Evolutionary conservation across 345 rosid genomes (phyloP).

Genomic region (Rubroshorea leprosula): DNA sequence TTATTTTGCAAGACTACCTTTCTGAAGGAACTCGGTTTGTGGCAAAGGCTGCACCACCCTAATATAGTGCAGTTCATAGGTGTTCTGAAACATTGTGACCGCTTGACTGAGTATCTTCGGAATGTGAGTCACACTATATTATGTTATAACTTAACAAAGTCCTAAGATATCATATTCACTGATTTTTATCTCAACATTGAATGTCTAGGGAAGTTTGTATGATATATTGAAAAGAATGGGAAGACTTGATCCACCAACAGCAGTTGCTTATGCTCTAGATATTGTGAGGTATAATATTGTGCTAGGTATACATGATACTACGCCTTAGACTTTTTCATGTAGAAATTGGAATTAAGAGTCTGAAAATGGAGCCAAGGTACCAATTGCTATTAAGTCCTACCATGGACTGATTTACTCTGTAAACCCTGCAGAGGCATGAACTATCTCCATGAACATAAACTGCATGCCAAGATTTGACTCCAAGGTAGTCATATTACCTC

Average conservation of each 20-base stretch:
- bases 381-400: neutral
- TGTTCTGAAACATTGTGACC: constrained; percentile 48
- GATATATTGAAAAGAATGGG: constrained; percentile 52
- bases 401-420: neutral
- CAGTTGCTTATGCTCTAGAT: constrained; percentile 55
- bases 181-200: constrained; percentile 12
- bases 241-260: constrained; percentile 41
- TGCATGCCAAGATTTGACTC: constrained; percentile 61
- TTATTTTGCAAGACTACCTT: constrained; percentile 33
- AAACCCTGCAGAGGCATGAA: constrained; percentile 56
- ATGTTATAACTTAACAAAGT: no score
- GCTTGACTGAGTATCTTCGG: constrained; percentile 53
- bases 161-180: neutral
- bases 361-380: no score
- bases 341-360: no score
- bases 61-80: constrained; percentile 72
- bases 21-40: constrained; percentile 52
- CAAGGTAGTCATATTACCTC: constrained; percentile 33
- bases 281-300: constrained; percentile 66
- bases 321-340: no score
- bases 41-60: constrained; percentile 65
- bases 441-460: constrained; percentile 65
- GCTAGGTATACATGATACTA: no score
- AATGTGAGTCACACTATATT: constrained; percentile 46
- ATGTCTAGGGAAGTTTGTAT: constrained; percentile 50